A percentile compares a stretch with the other conserved stretches of the same genome.
Conservation (phyloP, 129 eudicot species). For the Flaveria bidentis region DNA sequence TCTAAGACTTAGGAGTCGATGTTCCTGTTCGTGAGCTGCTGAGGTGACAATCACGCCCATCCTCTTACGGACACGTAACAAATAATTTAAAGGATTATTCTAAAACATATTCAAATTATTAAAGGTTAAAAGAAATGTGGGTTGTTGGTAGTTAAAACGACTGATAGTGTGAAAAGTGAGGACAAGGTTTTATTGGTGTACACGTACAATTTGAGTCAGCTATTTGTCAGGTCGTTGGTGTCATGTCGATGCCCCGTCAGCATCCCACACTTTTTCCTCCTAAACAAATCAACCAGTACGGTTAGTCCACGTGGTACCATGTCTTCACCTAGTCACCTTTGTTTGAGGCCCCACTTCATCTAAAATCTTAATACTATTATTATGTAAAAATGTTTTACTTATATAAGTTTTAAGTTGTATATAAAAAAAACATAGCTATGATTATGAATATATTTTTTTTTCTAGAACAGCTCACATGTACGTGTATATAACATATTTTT, state of each 20-base stretch:
- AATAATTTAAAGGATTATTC: no score
- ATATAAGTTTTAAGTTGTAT: no score
- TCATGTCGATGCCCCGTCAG: conserved; percentile 35
- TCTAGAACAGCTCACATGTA: no score
- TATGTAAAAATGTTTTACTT: not conserved
- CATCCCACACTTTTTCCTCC: conserved; percentile 21
- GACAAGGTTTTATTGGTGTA: conserved; percentile 23
- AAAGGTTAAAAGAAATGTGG: not conserved
- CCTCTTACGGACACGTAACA: no score
- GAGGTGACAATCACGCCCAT: no score
- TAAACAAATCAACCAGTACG: not conserved
- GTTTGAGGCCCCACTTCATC: not conserved
- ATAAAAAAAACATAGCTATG: not conserved
- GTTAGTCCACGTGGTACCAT: conserved; percentile 43
- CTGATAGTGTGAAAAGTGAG: conserved; percentile 17
- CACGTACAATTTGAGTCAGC: conserved; percentile 31
- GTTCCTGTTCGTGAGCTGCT: no score
- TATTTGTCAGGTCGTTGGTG: conserved; percentile 16
- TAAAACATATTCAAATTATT: not conserved
- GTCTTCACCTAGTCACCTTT: not conserved
- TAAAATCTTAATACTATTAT: no score
- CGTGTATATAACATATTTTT: no score
- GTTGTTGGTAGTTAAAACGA: not conserved
- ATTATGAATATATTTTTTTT: no score
- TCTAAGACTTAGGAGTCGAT: no score